These are phyloP conservation scores for Arachnomyces sp. DNA, from an alignment of 2,329 filamentous ascomycete species.

Conservation along the genomic window DNA sequence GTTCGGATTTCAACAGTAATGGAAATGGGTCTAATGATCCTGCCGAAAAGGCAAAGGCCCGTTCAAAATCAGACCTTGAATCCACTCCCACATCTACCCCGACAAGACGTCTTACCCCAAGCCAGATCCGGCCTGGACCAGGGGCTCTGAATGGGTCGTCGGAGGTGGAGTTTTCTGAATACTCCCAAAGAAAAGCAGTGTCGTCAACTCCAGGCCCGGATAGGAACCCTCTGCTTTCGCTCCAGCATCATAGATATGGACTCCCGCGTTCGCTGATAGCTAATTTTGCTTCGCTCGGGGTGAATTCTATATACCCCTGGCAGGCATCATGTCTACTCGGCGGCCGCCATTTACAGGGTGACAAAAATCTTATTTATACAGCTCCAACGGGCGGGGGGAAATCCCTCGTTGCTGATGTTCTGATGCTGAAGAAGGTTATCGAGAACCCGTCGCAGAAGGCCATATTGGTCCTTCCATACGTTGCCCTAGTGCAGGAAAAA, in stretches of 20 bases:
- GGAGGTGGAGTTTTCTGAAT: conserved; percentile 38
- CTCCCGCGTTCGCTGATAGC: conserved; percentile 52
- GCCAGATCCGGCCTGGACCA: conserved; percentile 24
- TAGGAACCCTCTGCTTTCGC: conserved; percentile 44
- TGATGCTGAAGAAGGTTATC: conserved; percentile 66
- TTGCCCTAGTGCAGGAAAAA: conserved; percentile 73
- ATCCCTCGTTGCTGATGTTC: conserved; percentile 62
- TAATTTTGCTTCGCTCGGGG: conserved; percentile 60
- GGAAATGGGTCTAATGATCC: conserved; percentile 4
- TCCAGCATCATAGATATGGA: conserved; percentile 56
- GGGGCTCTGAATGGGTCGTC: conserved; percentile 9
- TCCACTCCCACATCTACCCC: conserved; percentile 1
- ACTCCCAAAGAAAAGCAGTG: conserved; percentile 45
- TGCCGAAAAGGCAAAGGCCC: neutral
- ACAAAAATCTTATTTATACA: conserved; percentile 67
- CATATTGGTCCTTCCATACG: conserved; percentile 65
- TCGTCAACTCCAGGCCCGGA: conserved; percentile 25
- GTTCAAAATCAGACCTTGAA: neutral
- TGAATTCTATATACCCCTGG: conserved; percentile 68
- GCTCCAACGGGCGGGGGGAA: conserved; percentile 73
- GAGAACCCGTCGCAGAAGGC: conserved; percentile 57
- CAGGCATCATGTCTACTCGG: conserved; percentile 65
- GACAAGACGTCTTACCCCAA: conserved; percentile 31
- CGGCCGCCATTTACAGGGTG: conserved; percentile 55
- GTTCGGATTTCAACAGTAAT: conserved; percentile 5